Evolutionary conservation across 2,329 filamentous ascomycete species (phyloP).

Genomic region (Epichloe uncinata): DNA sequence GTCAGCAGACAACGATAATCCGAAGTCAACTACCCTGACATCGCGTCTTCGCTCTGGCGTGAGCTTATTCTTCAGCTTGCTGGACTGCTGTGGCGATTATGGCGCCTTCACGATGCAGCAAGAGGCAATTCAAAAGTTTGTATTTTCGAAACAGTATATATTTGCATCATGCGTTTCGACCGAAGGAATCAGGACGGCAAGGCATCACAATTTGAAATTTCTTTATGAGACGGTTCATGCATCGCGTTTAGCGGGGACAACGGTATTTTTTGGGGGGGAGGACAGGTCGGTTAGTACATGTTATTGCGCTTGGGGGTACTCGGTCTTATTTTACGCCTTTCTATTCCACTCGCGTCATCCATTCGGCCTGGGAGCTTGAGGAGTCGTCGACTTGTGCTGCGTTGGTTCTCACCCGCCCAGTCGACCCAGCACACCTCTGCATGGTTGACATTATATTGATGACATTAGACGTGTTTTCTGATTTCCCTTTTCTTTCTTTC

Average conservation of each 20-base stretch:
- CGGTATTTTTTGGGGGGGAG: constrained; percentile 7
- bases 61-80: background rate
- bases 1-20: background rate
- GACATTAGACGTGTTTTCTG: constrained; percentile 6
- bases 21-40: background rate
- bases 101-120: constrained; percentile 6
- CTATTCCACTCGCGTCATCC: constrained; percentile 3
- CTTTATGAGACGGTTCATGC: constrained; percentile 22
- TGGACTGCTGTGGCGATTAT: background rate
- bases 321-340: background rate
- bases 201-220: background rate
- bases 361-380: background rate
- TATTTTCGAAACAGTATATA: constrained; percentile 15
- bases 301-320: constrained; percentile 5
- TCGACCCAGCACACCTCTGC: background rate
- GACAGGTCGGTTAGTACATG: constrained; percentile 4
- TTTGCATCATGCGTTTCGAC: constrained; percentile 15
- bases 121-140: constrained; percentile 13
- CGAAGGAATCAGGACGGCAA: constrained; percentile 8
- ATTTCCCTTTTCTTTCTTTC: constrained; percentile 1
- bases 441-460: constrained; percentile 7
- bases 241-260: constrained; percentile 26
- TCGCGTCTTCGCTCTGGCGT: background rate
- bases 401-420: background rate
- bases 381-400: background rate